Evolutionary conservation across 805 yeast genomes (phyloP).

Genomic region (Metschnikowia shivogae): DNA sequence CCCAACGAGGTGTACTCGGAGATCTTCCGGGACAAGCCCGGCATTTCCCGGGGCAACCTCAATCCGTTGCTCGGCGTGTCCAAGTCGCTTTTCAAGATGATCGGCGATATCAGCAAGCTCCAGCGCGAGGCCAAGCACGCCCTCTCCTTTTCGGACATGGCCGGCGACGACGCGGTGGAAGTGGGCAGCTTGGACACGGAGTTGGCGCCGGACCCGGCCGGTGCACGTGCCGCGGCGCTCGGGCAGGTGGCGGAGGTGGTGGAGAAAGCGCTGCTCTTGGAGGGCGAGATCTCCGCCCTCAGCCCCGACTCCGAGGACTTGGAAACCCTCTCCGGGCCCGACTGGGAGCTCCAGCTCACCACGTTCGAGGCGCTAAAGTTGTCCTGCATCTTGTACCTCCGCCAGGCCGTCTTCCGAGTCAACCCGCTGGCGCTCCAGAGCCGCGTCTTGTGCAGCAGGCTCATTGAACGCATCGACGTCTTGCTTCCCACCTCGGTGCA

Average conservation of each 20-base stretch:
- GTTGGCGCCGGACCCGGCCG: neutral
- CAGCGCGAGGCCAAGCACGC: conserved; percentile 46
- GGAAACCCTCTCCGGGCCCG: conserved; percentile 37
- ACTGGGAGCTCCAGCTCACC: conserved; percentile 62
- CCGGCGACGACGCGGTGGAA: neutral
- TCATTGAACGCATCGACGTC: conserved; percentile 54
- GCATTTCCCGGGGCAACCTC: conserved; percentile 39
- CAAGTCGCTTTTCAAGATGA: conserved; percentile 57
- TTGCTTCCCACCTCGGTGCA: conserved; percentile 65
- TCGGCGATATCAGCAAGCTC: conserved; percentile 65
- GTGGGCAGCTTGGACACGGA: neutral
- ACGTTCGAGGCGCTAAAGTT: conserved; percentile 69
- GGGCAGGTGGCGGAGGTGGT: conserved; percentile 24
- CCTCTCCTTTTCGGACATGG: neutral
- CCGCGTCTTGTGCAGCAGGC: conserved; percentile 52
- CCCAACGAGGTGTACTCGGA: conserved; percentile 55
- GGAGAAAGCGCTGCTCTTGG: conserved; percentile 38
- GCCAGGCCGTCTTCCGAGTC: conserved; percentile 58
- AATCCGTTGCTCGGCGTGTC: conserved; percentile 75
- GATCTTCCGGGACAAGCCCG: conserved; percentile 38
- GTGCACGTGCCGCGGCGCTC: conserved; percentile 2
- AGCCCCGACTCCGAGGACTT: conserved; percentile 52
- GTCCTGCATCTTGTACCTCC: conserved; percentile 61
- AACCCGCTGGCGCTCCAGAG: conserved; percentile 63
- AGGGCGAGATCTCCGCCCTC: conserved; percentile 44